Evolutionary conservation across 768 basidiomycete species (phyloP), one percentile per base, ranked within the genome.

Genomic region (Rhizopogon sp.): DNA sequence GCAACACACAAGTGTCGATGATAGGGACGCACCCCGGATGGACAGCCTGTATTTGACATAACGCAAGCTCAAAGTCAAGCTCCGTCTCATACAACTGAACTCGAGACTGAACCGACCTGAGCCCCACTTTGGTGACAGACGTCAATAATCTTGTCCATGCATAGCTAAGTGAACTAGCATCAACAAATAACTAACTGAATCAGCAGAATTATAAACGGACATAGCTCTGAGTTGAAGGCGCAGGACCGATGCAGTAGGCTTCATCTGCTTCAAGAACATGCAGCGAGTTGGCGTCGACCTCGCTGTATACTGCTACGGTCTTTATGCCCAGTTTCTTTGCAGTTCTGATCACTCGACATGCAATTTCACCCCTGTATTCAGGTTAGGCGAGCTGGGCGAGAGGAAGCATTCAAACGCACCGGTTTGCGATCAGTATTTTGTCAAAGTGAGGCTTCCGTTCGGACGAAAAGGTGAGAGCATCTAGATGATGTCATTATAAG

Each of bases 221-320:
- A 73, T 98, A 97, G 66, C 90, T 93, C 67, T 94, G 87, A 0
- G 85, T 72, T 1, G 92, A 93, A 1, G 87, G 86, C 0, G 94
- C 89, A n/a, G 91, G 91, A 1, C 94, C 95, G 40, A 98, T 93
- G 59, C 88, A 90, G 62, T 88, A 90, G n/a, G 91, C 90, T 64
- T 93, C 90, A 61, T 93, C 91, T 5, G 91, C 91, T 76, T 93
- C 74, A 58, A 82, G 72, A 22, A 95, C 93, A 68, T 98, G 95
- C 56, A 95, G 68, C 0, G 91, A 79, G 64, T 87, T 77, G 50
- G 76, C 81, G 60, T 98, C 95, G 6, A 84, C 91, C 45, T 95
- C 91, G 57, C 89, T 92, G 66, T 88, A 97, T 6, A 98, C 90
- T 0, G 93, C 93, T 14, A 97, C 94, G 0, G 91, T 93, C 77